Percentiles rank a stretch among this genome's conserved stretches.
Conservation (phyloP, 331 rosid genomes). For the Dryas integrifolia region DNA sequence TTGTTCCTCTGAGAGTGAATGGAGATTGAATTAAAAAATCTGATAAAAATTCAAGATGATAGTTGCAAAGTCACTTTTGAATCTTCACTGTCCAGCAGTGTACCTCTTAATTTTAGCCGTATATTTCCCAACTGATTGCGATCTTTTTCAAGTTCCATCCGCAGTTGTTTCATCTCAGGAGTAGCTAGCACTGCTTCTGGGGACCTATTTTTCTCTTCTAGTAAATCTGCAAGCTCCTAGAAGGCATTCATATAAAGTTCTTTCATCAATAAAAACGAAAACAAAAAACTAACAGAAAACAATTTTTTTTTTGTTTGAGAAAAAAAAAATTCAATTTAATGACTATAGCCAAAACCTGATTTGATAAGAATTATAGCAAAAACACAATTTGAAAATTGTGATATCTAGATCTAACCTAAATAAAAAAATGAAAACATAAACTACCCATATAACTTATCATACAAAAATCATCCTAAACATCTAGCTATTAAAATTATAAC, state of each 20-base stretch:
- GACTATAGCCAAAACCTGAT: neutral
- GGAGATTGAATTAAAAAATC: neutral
- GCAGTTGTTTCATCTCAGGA: conserved; percentile 54
- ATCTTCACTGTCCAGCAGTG: conserved; percentile 23
- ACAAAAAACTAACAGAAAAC: neutral
- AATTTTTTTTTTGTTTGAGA: no score
- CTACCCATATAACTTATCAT: neutral
- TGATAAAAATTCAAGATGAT: neutral
- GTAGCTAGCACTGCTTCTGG: conserved; percentile 38
- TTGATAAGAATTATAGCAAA: neutral
- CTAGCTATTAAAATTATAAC: conserved; percentile 14
- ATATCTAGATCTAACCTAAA: conserved; percentile 21
- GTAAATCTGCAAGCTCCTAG: conserved; percentile 88
- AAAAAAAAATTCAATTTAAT: neutral
- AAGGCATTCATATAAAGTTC: conserved; percentile 97
- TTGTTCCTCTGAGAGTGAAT: conserved; percentile 60
- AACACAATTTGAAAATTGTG: neutral
- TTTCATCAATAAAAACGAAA: conserved; percentile 60
- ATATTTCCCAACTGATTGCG: conserved; percentile 44
- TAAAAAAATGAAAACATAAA: conserved; percentile 7
- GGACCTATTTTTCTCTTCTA: conserved; percentile 52
- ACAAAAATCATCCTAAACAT: conserved; percentile 16
- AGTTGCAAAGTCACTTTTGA: conserved; percentile 12
- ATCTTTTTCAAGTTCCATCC: conserved; percentile 63
- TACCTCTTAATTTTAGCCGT: conserved; percentile 59